Evolutionary conservation across 2,329 filamentous ascomycete species (phyloP).

Genomic region (Cladobotryum protrusum): DNA sequence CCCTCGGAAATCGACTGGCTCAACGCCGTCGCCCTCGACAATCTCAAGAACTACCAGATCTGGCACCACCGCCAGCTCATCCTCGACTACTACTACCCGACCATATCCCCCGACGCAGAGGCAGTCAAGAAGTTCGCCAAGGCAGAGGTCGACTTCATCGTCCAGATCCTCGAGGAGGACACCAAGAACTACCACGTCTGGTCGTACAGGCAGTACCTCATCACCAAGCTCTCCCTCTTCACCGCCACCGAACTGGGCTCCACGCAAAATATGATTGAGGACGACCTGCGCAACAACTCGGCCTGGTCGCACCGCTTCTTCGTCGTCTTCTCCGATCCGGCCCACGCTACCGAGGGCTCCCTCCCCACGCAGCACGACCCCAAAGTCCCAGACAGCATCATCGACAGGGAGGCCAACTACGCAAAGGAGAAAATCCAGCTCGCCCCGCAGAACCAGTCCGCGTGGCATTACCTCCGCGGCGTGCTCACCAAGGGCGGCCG

Average conservation of each 20-base stretch:
- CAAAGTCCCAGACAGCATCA: conserved; percentile 52
- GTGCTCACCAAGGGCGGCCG: conserved; percentile 62
- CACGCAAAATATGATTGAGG: conserved; percentile 64
- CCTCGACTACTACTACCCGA: conserved; percentile 50
- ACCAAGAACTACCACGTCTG: conserved; percentile 99
- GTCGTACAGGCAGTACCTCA: conserved; percentile 78
- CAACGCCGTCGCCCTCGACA: conserved; percentile 71
- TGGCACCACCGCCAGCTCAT: conserved; percentile 73
- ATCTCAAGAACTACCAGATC: conserved; percentile 99
- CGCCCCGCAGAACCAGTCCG: conserved; percentile 88
- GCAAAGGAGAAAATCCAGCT: conserved; percentile 65
- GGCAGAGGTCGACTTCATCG: conserved; percentile 70
- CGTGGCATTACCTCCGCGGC: conserved; percentile 87
- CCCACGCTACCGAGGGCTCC: conserved; percentile 38
- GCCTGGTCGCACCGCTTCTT: conserved; percentile 98
- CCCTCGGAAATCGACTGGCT: conserved; percentile 77
- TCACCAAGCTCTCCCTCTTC: conserved; percentile 62
- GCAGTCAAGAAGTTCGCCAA: conserved; percentile 51
- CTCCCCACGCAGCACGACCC: conserved; percentile 48
- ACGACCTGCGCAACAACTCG: conserved; percentile 90
- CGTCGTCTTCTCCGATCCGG: conserved; percentile 68
- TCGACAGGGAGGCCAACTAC: conserved; percentile 71
- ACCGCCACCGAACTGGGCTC: conserved; percentile 64
- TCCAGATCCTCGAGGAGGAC: conserved; percentile 74
- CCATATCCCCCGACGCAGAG: conserved; percentile 47